These are phyloP conservation scores for Limonium bicolor DNA, from an alignment of 148 eudicot species.

Conservation along the genomic window DNA sequence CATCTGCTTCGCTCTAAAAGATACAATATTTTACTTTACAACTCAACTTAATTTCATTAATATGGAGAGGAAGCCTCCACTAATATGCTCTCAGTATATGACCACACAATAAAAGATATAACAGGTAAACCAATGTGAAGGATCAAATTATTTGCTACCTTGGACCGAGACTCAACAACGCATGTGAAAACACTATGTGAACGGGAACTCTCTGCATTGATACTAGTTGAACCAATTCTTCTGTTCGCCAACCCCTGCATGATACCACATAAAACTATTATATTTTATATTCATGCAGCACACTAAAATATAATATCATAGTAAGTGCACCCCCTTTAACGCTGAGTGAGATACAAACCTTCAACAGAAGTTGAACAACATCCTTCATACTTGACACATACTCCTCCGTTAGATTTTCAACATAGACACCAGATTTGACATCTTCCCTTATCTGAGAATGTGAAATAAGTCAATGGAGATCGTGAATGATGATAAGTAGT, in stretches of 20 bases:
- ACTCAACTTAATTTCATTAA: too few relatives aligned
- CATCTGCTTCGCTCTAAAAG: conserved; percentile 62
- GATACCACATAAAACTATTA: too few relatives aligned
- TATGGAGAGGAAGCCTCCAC: too few relatives aligned
- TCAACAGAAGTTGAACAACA: conserved; percentile 54
- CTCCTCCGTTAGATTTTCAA: conserved; percentile 82
- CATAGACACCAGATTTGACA: conserved; percentile 87
- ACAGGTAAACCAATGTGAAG: too few relatives aligned
- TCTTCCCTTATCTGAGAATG: conserved; percentile 77
- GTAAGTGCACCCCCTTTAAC: too few relatives aligned
- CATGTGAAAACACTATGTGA: conserved; percentile 98
- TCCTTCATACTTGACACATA: conserved; percentile 65
- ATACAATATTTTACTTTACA: conserved; percentile 3
- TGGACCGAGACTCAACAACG: conserved; percentile 87
- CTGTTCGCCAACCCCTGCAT: conserved; percentile 81
- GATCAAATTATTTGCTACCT: conserved; percentile 31
- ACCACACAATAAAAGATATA: too few relatives aligned
- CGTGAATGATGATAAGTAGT: too few relatives aligned
- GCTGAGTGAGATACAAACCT: conserved; percentile 63
- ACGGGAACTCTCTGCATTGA: conserved; percentile 94
- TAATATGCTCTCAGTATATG: too few relatives aligned
- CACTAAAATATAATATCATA: too few relatives aligned
- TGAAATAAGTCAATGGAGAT: conserved; percentile 2
- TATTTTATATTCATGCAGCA: too few relatives aligned
- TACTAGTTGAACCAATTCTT: conserved; percentile 77